phyloP scores from a whole-genome alignment of 164 flowering plant species.

The Houttuynia cordata region DNA sequence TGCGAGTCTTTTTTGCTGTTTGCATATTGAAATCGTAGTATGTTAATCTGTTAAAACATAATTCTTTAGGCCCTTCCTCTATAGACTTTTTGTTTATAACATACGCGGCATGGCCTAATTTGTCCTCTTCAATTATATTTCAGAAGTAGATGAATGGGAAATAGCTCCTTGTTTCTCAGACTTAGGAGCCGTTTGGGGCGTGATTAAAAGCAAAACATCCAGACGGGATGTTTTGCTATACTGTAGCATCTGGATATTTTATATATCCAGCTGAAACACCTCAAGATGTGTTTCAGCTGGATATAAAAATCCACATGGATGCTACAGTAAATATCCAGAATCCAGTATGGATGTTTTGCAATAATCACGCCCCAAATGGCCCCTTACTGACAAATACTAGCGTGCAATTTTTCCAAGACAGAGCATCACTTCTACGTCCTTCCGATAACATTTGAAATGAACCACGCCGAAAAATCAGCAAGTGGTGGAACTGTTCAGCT shows the following conservation, averaged over 20 bases:
- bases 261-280: no score
- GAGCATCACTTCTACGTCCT: constrained; percentile 54
- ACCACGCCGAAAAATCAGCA: constrained; percentile 22
- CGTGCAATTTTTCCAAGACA: constrained; percentile 70
- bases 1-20: constrained; percentile 19
- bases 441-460: constrained; percentile 40
- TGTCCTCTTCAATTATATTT: constrained; percentile 11
- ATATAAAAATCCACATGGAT: no score
- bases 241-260: no score
- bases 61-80: neutral
- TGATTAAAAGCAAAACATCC: no score
- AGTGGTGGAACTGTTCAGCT: constrained; percentile 73
- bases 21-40: neutral
- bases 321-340: no score
- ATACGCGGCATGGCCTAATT: neutral
- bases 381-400: constrained; percentile 63
- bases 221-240: no score
- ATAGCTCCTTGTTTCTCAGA: constrained; percentile 93
- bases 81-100: neutral
- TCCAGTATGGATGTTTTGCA: no score
- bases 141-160: constrained; percentile 99
- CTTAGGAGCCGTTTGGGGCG: no score
- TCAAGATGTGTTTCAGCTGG: no score
- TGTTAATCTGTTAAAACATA: neutral
- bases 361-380: no score